Evolutionary conservation across 129 eudicot genomes (phyloP), one percentile per base, ranked within the genome.

Genomic region (Flaveria robusta): DNA sequence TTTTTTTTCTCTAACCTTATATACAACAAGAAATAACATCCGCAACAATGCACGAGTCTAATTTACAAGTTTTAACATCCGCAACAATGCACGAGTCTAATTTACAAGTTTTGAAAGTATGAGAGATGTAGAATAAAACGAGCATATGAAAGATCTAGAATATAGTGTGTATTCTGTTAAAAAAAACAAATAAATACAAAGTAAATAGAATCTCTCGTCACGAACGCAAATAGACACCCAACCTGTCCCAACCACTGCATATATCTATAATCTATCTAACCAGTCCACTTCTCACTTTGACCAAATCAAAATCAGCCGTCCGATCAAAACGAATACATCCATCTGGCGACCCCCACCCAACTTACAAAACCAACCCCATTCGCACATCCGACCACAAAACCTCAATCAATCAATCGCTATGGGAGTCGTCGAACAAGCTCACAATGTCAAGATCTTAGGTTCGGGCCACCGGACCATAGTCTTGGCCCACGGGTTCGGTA

Each of bases 401-500:
- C 39, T 34, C 39, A 34, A 34, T 42, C 4, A 46, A 51, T 12
- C 45, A 82, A 72, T 31, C 52, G 13, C 63, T 52, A 93, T 93
- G 98, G 98, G 97, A 13, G 80, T 93, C 5, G 91, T 87, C 5
- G 92, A 90, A 75, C 81, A 88, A 74, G 98, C 97, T 26, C 98
- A 93, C 85, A 93, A 94, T 85, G 93, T 87, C 0, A 86, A 92
- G 74, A 50, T 94, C 18, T 1, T 91, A 24, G 98, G 98, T 1
- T 81, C 91, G n/a, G 93, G 97, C 1, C 37, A 49, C 27, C 79
- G 70, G 56, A 85, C 87, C 7, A 85, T 94, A 11, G 87, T 94
- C 14, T 64, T 94, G 54, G 97, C 86, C 12, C 98, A 94, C 64
- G 98, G 98, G 2, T 94, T 94, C 59, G 98, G 98, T 7, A 88